Evolutionary conservation across 208 protist genomes (phyloP), one percentile per base, ranked within the genome.

Genomic region (Acanthamoeba lenticulata): DNA sequence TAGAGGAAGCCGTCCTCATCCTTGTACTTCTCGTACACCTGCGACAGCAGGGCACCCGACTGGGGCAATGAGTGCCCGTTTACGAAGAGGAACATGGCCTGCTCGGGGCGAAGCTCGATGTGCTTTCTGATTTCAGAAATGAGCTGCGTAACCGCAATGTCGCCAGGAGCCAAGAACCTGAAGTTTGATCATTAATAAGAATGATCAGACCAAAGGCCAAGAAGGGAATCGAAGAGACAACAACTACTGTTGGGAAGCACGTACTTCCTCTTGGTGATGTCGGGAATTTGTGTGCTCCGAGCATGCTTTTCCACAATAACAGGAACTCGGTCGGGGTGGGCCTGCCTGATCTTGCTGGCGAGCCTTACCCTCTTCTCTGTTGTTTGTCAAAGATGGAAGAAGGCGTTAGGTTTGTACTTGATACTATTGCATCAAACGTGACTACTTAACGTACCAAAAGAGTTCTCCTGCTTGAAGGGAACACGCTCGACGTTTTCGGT

Each of bases 221-320:
- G 72, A 47, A 94, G 96, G 52, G 96, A 90, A 45, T 97, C 96
- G 5, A 52, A 96, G 24, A 98, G 98, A 32, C n/a, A n/a, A n/a
- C n/a, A n/a, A n/a, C n/a, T n/a, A n/a, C n/a, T n/a, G n/a, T n/a
- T 32, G 74, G 92, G 95, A 42, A 97, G 91, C 1, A 97, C 67
- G 60, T 57, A 97, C 95, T 97, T 97, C 83, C 96, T 97, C 74
- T 97, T 97, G 45, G 97, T 94, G 7, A 97, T 96, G 38, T 97
- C 96, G 69, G 96, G 95, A 32, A 96, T 94, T 57, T 96, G 91
- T 6, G 52, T 96, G 81, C 98, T 97, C 65, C 96, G 90, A 3
- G 97, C 96, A 92, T 98, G 79, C 24, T 55, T 44, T 52, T 92
- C 86, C 3, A 88, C 65, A 60, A 79, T 94, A 2, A 94, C 90